Conservation (phyloP, 2,329 filamentous ascomycete genomes). For the Aureobasidium leucospermi region DNA sequence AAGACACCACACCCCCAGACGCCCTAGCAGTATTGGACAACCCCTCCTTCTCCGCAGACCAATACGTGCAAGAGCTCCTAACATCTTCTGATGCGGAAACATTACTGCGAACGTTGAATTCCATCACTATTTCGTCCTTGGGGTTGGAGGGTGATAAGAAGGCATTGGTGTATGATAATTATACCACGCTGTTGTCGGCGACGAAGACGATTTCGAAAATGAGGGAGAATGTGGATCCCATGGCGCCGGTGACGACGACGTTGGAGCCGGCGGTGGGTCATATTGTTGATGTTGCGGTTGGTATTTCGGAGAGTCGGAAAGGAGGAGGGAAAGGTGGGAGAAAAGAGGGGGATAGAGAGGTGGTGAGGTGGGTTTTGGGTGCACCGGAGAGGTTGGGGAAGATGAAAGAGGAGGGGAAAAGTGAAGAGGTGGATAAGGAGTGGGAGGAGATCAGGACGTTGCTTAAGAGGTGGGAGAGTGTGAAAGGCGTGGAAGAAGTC, state of each 20-base stretch:
- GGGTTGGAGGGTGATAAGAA: slow-evolving; percentile 94
- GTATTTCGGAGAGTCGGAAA: slow-evolving; percentile 34
- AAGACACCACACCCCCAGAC: neutral
- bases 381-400: slow-evolving; percentile 52
- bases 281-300: slow-evolving; percentile 56
- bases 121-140: neutral
- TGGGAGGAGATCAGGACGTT: slow-evolving; percentile 37
- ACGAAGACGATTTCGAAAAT: slow-evolving; percentile 89
- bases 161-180: slow-evolving; percentile 96
- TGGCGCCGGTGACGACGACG: slow-evolving; percentile 66
- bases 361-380: slow-evolving; percentile 56
- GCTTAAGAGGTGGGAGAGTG: slow-evolving; percentile 38
- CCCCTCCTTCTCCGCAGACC: slow-evolving; percentile 60
- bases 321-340: slow-evolving; percentile 4
- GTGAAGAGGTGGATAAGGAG: slow-evolving; percentile 51
- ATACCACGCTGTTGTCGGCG: slow-evolving; percentile 91
- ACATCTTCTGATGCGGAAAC: neutral
- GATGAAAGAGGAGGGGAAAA: slow-evolving; percentile 53
- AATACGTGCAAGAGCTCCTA: slow-evolving; percentile 57
- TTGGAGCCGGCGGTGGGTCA: slow-evolving; percentile 66
- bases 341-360: slow-evolving; percentile 41
- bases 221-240: slow-evolving; percentile 69
- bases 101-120: neutral
- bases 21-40: neutral
- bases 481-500: slow-evolving; percentile 36